Conservation (phyloP, 257 asterid species). For the Sherardia arvensis region DNA sequence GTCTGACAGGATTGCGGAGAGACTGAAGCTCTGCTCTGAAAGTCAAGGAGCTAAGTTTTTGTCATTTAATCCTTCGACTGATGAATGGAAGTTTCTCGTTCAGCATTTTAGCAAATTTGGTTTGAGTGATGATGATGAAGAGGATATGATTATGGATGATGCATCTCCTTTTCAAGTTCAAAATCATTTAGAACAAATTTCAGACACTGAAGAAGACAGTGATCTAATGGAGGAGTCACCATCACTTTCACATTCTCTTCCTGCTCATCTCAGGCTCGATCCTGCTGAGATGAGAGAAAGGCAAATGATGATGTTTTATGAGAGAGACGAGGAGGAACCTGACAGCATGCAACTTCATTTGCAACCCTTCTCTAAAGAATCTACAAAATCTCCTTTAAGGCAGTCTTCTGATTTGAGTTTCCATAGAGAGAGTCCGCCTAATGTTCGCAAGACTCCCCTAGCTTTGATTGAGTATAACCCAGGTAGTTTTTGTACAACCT, state of each 20-base stretch:
- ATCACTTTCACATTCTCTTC: constrained; percentile 84
- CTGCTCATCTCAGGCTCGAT: constrained; percentile 94
- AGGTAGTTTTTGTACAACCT: constrained; percentile 52
- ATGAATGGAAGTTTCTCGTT: constrained; percentile 82
- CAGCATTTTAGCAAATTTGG: constrained; percentile 97
- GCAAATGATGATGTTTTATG: constrained; percentile 66
- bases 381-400: constrained; percentile 49
- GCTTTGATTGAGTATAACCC: constrained; percentile 69
- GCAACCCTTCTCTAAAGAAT: constrained; percentile 40
- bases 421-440: constrained; percentile 34
- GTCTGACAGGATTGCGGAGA: constrained; percentile 27
- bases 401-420: constrained; percentile 28
- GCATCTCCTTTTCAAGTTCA: constrained; percentile 41
- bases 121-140: constrained; percentile 77
- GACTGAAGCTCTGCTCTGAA: constrained; percentile 48
- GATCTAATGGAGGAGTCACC: constrained; percentile 35
- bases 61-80: constrained; percentile 47
- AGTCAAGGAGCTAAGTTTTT: constrained; percentile 80
- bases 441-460: constrained; percentile 76
- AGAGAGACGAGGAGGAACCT: constrained; percentile 53
- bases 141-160: constrained; percentile 65
- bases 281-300: constrained; percentile 77
- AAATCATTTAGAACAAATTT: constrained; percentile 34
- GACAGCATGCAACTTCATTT: constrained; percentile 30
- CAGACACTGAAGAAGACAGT: constrained; percentile 51